Evolutionary conservation across 805 yeast species (phyloP), one percentile per base, ranked within the genome.

Genomic region (Starmerella bombi): DNA sequence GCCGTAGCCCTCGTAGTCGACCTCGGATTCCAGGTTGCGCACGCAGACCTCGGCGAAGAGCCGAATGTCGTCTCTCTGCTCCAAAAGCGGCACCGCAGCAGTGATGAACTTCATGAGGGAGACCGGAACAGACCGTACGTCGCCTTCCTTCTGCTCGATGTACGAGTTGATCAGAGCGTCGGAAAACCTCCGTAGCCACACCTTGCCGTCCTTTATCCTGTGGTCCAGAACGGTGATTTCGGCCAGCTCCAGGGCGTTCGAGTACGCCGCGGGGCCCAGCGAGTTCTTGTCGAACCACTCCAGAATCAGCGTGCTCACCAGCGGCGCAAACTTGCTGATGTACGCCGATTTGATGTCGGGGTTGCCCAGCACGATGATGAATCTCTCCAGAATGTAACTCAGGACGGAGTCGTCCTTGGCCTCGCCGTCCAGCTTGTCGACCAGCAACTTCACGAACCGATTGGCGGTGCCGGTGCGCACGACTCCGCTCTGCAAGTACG

Each of bases 371-470:
- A 82, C 69, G 32, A 70, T 69, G 5, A 66, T 58, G 6, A 85
- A 51, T 0, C 71, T 64, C 16, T 66, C 65, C 34, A 80, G 52
- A 42, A 77, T 70, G 55, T 85, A 86, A 2, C 74, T 63, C 49
- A 80, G 76, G 18, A 70, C 62, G 2, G 67, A 74, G 37, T 73
- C 62, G 55, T 85, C 94, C 50, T 78, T 80, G 19, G 69, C 60
- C 1, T 42, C 37, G 40, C 54, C 43, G 5, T 38, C 50, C 7
- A 46, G 38, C 28, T 36, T 34, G 19, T 69, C 66, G 1, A 78
- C 61, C 33, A 83, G 58, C 12, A 74, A 55, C 43, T 74, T 74
- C 45, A 82, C 70, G 3, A 86, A 57, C 41, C 79, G 65, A 43
- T 74, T 74, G 0, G 76, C 59, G 0, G 77, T 65, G 0, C 85